Conservation (phyloP, 192 early-diverging fungal genomes). For the Dissophora ornata region DNA sequence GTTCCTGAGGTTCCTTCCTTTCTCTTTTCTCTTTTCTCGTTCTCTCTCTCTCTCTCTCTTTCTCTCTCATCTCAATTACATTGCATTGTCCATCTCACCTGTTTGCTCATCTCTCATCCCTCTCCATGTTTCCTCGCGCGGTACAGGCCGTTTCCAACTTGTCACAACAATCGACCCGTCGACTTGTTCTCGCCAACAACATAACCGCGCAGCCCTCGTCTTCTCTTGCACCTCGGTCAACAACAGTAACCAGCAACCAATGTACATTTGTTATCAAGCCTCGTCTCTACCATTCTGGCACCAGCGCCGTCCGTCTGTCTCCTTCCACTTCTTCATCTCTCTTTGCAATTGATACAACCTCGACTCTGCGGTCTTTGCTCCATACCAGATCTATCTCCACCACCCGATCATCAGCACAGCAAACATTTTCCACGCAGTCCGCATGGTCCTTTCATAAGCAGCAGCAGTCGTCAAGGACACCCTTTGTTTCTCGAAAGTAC, state of each 20-base stretch:
- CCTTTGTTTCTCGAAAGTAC: constrained; percentile 5
- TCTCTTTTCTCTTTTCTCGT: no score
- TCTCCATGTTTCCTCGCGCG: constrained; percentile 2
- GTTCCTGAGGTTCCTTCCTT: background rate
- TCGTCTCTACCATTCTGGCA: no score
- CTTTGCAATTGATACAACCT: background rate
- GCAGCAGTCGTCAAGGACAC: background rate
- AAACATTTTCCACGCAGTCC: background rate
- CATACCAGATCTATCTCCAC: background rate
- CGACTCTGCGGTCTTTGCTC: background rate
- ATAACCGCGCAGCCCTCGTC: background rate
- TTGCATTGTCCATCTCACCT: background rate
- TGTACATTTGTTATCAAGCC: no score
- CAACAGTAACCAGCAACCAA: no score
- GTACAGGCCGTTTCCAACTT: background rate
- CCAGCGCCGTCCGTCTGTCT: no score
- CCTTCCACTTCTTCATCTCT: no score
- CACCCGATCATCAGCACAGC: background rate
- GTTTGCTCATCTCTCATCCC: background rate
- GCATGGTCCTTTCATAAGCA: background rate
- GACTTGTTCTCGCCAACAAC: constrained; percentile 1
- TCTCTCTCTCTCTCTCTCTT: background rate
- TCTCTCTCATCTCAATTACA: background rate
- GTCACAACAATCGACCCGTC: constrained; percentile 15
- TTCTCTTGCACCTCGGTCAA: no score